These are phyloP conservation scores for Colletotrichum liriopes DNA, from an alignment of 2,329 filamentous ascomycete genomes.

Conservation along the genomic window DNA sequence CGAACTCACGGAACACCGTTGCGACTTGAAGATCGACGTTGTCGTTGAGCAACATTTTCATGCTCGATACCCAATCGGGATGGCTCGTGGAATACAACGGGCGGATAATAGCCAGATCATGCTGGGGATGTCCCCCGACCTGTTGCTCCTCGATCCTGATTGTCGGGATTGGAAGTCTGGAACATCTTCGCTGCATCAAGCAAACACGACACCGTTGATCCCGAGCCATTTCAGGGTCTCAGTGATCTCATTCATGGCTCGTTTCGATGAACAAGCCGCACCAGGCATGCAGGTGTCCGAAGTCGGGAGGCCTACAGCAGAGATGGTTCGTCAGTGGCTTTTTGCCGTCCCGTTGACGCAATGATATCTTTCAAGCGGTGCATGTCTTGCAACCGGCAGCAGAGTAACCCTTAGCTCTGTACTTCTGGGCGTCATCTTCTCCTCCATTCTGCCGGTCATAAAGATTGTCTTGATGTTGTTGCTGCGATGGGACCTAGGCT, in stretches of 20 bases:
- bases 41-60: conserved; percentile 3
- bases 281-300: conserved; percentile 27
- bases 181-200: conserved; percentile 11
- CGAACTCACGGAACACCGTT: conserved; percentile 1
- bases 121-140: conserved; percentile 18
- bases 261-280: conserved; percentile 1
- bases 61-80: not conserved
- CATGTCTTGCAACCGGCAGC: not conserved
- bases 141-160: conserved; percentile 25
- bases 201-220: conserved; percentile 13
- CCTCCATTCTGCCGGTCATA: not conserved
- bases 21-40: conserved; percentile 11
- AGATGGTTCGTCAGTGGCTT: not conserved
- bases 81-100: not conserved
- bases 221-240: not conserved
- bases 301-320: not conserved
- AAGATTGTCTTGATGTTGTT: not conserved
- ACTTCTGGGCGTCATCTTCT: not conserved
- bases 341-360: not conserved
- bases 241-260: conserved; percentile 20
- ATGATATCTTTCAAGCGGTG: conserved; percentile 5
- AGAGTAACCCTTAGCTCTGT: not conserved
- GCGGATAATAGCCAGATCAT: not conserved
- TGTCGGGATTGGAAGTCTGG: conserved; percentile 25
- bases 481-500: not conserved